Base-by-base conservation (phyloP, 768 basidiomycete genomes). In the Naematelia aurantialba region DNA sequence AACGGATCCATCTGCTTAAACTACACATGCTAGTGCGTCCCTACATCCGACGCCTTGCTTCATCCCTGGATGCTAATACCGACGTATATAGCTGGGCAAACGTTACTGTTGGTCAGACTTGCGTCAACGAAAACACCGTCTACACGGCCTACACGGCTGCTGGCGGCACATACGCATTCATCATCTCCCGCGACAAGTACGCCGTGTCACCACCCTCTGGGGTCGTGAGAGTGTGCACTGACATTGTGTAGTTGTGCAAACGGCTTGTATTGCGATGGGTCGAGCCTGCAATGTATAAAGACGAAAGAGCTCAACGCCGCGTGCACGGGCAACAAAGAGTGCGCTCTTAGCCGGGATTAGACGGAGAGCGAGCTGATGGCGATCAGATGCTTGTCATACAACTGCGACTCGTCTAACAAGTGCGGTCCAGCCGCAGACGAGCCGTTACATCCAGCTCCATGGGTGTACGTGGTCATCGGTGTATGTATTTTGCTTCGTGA, bases 1-100 rank as follows among this genome's bases (percentile, higher is more conserved):
- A 89, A 93, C 69, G 90, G 90, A 26, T 84, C 88, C 2, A 81
- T 91, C 19, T 93, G 91, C 73, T 81, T 94, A 52, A 88, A 89
- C 69, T 86, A 85, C 69, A 75, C 81, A 2, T 92, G 91, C 87
- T 85, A 86, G 89, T 91, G 73, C 34, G 61, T 62, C 50, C 25
- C 3, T 14, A n/a, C 27, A 56, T 51, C 8, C 52, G 49, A 44
- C 27, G 51, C 10, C 42, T 11, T 26, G 4, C 30, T 58, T n/a
- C 22, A 34, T 31, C 13, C 50, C 21, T 42, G 30, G n/a, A 56
- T 45, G 44, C n/a, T 55, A 45, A 46, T 39, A 30, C 22, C 48
- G 22, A 13, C 17, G 45, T 30, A 1, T 56, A 25, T 62, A 89
- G 89, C 82, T 91, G 83, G 82, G 86, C 91, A 8, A 89, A 92